These are phyloP conservation scores for Evernia prunastri DNA, from an alignment of 495 filamentous ascomycete genomes.

Conservation along the genomic window DNA sequence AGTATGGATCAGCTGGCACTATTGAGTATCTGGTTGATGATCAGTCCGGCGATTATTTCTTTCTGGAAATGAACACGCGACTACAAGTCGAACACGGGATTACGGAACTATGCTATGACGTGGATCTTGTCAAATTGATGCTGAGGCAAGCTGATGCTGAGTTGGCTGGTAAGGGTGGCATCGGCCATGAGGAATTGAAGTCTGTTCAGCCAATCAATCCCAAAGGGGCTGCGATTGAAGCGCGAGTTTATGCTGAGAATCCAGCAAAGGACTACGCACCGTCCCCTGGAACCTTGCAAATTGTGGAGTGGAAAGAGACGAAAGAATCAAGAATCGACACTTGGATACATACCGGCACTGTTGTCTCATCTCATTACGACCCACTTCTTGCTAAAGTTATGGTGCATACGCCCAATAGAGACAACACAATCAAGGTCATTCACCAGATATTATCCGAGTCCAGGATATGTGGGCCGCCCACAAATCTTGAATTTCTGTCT, in stretches of 20 bases:
- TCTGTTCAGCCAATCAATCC: conserved; percentile 33
- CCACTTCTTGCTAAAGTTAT: conserved; percentile 60
- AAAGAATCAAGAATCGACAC: conserved; percentile 51
- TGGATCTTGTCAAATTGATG: conserved; percentile 55
- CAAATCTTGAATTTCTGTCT: conserved; percentile 50
- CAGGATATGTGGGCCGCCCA: conserved; percentile 48
- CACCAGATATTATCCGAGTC: conserved; percentile 36
- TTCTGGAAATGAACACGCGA: conserved; percentile 63
- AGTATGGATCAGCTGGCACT: conserved; percentile 56
- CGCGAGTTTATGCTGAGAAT: conserved; percentile 56
- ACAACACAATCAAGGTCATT: conserved; percentile 42
- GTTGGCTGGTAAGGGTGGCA: conserved; percentile 36
- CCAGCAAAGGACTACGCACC: conserved; percentile 51
- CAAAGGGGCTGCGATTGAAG: conserved; percentile 50
- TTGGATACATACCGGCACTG: conserved; percentile 52
- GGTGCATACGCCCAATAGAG: conserved; percentile 40
- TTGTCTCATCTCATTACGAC: conserved; percentile 51
- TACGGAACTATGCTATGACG: conserved; percentile 53
- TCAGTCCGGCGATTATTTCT: conserved; percentile 51
- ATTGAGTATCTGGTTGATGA: conserved; percentile 62
- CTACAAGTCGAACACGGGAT: conserved; percentile 63
- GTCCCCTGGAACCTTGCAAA: conserved; percentile 50
- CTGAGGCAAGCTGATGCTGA: conserved; percentile 46
- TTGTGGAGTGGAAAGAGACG: conserved; percentile 45
- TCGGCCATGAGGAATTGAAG: conserved; percentile 32